Evolutionary conservation across 1,139 yeast genomes (phyloP).

Genomic region (Saccharomyces hybrid): DNA sequence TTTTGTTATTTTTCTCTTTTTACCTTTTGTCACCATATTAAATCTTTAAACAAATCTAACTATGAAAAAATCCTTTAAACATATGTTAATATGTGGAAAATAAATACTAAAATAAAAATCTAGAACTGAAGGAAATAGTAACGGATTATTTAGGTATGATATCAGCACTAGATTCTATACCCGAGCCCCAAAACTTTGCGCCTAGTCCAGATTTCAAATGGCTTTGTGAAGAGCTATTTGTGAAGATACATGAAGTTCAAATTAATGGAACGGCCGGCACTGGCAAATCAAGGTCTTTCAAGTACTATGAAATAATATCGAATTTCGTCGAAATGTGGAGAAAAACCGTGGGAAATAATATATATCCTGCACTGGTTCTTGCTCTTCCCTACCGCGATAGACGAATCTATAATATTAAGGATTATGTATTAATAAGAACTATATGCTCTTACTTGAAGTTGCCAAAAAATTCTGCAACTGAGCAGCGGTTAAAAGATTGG

Average conservation of each 20-base stretch:
- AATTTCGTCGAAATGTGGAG: conserved; percentile 56
- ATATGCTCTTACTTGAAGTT: conserved; percentile 42
- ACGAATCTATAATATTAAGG: conserved; percentile 48
- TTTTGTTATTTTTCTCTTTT: too few relatives aligned
- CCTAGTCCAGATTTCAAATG: conserved; percentile 35
- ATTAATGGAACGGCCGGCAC: conserved; percentile 8
- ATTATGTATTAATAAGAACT: conserved; percentile 42
- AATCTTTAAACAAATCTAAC: too few relatives aligned
- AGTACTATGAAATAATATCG: conserved; percentile 19
- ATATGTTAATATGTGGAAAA: too few relatives aligned
- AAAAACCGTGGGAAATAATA: conserved; percentile 57
- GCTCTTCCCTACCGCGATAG: conserved; percentile 56
- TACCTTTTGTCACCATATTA: too few relatives aligned
- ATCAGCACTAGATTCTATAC: not conserved
- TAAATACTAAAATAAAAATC: not conserved
- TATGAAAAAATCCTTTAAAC: too few relatives aligned
- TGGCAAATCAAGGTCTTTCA: conserved; percentile 16
- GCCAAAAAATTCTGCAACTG: conserved; percentile 45
- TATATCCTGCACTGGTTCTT: conserved; percentile 60
- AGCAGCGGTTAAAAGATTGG: conserved; percentile 41
- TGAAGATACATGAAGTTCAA: conserved; percentile 22
- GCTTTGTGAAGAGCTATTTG: conserved; percentile 32
- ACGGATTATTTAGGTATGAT: not conserved
- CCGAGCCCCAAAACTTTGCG: conserved; percentile 22
- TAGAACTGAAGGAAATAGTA: not conserved